Conservation (phyloP, 768 basidiomycete species). For the Coprinellus micaceus region DNA sequence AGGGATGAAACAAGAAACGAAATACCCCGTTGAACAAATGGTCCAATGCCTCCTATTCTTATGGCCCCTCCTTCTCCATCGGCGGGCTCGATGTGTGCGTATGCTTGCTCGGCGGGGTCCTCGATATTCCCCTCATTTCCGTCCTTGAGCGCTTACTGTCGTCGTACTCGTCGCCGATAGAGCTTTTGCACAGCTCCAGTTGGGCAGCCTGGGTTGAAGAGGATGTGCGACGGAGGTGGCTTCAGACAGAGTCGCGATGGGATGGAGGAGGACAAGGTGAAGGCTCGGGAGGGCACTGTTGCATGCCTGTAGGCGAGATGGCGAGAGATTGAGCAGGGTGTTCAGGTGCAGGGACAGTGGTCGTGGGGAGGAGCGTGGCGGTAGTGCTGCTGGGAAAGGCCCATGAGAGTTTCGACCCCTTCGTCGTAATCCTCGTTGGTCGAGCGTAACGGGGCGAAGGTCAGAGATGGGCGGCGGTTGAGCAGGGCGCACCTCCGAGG, state of each 20-base stretch:
- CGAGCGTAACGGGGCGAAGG: conserved; percentile 59
- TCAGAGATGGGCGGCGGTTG: conserved; percentile 70
- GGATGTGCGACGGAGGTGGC: conserved; percentile 61
- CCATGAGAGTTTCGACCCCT: conserved; percentile 81
- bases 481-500: conserved; percentile 59
- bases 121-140: conserved; percentile 37
- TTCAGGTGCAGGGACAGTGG: conserved; percentile 26
- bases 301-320: conserved; percentile 54
- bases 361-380: conserved; percentile 23
- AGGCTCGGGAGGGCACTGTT: conserved; percentile 33
- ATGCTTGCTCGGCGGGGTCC: conserved; percentile 50
- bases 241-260: conserved; percentile 67
- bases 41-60: not conserved
- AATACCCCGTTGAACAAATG: not conserved
- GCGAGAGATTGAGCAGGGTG: conserved; percentile 54
- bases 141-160: conserved; percentile 59
- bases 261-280: conserved; percentile 46
- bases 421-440: conserved; percentile 92
- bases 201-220: conserved; percentile 45
- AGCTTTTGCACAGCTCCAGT: conserved; percentile 69
- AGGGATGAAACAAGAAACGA: not conserved
- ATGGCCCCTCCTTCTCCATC: conserved; percentile 43
- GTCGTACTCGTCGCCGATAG: conserved; percentile 54
- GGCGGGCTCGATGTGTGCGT: conserved; percentile 54
- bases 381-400: conserved; percentile 43